Conservation (phyloP, 2,329 filamentous ascomycete species). For the Zymoseptoria pseudotritici region DNA sequence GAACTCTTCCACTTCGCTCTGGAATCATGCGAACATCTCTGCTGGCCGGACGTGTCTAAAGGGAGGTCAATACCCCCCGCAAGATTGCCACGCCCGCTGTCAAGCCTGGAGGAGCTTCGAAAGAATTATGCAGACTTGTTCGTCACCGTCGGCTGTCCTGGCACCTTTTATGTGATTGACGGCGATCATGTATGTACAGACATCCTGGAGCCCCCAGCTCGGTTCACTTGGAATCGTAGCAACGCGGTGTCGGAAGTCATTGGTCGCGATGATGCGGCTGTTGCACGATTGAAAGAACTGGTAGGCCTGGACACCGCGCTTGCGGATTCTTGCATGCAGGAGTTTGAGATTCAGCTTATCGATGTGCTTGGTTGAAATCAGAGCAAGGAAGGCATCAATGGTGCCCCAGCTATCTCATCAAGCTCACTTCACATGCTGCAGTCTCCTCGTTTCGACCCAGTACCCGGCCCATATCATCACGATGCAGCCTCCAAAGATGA, state of each 20-base stretch:
- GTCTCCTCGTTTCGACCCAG: slow-evolving; percentile 21
- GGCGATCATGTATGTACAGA: not conserved
- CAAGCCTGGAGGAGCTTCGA: not conserved
- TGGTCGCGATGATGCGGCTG: not conserved
- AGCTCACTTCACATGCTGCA: slow-evolving; percentile 16
- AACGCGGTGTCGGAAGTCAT: not conserved
- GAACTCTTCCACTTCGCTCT: not conserved
- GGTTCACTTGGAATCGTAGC: not conserved
- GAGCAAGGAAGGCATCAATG: not conserved
- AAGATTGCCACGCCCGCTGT: not conserved
- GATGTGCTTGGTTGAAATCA: not conserved
- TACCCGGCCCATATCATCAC: slow-evolving; percentile 26
- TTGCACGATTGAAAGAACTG: not conserved
- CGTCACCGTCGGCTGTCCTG: not conserved
- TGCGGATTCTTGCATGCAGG: not conserved
- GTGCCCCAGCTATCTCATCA: slow-evolving; percentile 1
- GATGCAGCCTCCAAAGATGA: slow-evolving; percentile 22
- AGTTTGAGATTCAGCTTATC: not conserved
- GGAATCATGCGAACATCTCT: not conserved
- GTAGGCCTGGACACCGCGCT: not conserved
- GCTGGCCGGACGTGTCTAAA: not conserved
- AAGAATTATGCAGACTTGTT: not conserved
- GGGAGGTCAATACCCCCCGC: not conserved
- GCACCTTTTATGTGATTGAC: not conserved
- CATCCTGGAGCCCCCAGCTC: not conserved